These are phyloP conservation scores for Lasiodiplodia sp. DNA, from an alignment of 2,329 filamentous ascomycete species.

Conservation along the genomic window DNA sequence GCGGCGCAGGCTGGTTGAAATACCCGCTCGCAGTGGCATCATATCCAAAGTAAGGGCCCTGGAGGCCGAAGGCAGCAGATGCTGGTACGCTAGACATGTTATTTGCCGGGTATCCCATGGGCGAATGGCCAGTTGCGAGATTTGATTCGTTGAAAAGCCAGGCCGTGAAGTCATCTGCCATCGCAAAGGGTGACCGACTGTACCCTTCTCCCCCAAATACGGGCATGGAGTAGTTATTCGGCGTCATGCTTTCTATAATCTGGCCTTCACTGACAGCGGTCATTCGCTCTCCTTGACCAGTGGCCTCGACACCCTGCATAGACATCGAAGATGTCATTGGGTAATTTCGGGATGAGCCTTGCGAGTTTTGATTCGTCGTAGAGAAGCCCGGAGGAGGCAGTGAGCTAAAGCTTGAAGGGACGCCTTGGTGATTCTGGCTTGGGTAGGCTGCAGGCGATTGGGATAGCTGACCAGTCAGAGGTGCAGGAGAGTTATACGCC, in stretches of 20 bases:
- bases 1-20: constrained; percentile 58
- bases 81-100: constrained; percentile 49
- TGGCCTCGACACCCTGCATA: constrained; percentile 49
- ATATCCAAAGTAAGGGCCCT: constrained; percentile 59
- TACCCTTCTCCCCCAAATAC: constrained; percentile 86
- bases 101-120: constrained; percentile 45
- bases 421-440: constrained; percentile 64
- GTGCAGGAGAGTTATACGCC: constrained; percentile 55
- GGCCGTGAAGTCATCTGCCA: constrained; percentile 86
- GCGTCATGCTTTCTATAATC: constrained; percentile 54
- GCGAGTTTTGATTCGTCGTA: constrained; percentile 40
- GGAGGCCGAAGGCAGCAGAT: constrained; percentile 51
- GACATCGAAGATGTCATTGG: constrained; percentile 28
- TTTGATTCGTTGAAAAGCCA: constrained; percentile 80
- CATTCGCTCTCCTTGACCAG: constrained; percentile 43
- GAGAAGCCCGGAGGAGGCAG: constrained; percentile 67
- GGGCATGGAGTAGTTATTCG: constrained; percentile 71
- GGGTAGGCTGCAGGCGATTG: constrained; percentile 58
- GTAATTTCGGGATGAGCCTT: constrained; percentile 34
- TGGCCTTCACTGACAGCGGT: constrained; percentile 46
- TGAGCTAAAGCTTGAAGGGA: constrained; percentile 65
- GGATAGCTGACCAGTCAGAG: constrained; percentile 52
- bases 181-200: constrained; percentile 85
- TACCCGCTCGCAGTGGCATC: constrained; percentile 58
- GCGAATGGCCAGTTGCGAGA: constrained; percentile 49